Evolutionary conservation across 1,139 yeast species (phyloP).

Genomic region (Schwanniomyces etchellsii): DNA sequence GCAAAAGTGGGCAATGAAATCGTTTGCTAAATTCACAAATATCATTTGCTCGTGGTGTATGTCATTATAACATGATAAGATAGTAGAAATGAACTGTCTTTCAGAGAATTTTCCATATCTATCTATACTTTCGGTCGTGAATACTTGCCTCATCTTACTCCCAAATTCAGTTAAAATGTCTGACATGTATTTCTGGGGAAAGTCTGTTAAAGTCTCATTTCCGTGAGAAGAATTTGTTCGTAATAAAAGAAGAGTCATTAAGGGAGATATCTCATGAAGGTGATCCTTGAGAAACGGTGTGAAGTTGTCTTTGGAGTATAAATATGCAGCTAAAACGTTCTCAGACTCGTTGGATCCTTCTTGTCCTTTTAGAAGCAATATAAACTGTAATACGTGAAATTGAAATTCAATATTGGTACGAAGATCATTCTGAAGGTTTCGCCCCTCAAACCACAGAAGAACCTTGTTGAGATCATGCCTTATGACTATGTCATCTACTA

Average conservation of each 20-base stretch:
- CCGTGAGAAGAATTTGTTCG: slow-evolving; percentile 10
- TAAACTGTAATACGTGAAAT: slow-evolving; percentile 57
- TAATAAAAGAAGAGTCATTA: slow-evolving; percentile 46
- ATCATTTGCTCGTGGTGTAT: slow-evolving; percentile 27
- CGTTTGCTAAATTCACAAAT: slow-evolving; percentile 35
- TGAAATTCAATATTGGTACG: slow-evolving; percentile 45
- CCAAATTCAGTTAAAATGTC: slow-evolving; percentile 18
- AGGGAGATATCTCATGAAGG: slow-evolving; percentile 44
- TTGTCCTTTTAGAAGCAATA: slow-evolving; percentile 31
- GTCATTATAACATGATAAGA: slow-evolving; percentile 32
- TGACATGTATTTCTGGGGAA: slow-evolving; percentile 15
- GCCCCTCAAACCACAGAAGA: slow-evolving; percentile 27
- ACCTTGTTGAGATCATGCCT: slow-evolving; percentile 31
- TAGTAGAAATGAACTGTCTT: slow-evolving; percentile 36
- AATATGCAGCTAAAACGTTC: slow-evolving; percentile 40
- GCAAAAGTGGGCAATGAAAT: slow-evolving; percentile 67
- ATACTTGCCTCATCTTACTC: slow-evolving; percentile 20
- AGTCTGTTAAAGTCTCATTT: slow-evolving; percentile 8
- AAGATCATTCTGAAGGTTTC: background rate
- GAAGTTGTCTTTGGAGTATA: slow-evolving; percentile 52
- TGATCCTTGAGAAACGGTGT: slow-evolving; percentile 36
- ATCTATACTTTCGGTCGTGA: slow-evolving; percentile 14
- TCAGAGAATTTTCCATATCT: slow-evolving; percentile 16
- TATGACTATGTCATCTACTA: slow-evolving; percentile 30
- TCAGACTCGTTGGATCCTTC: slow-evolving; percentile 12